Conservation (phyloP, 2,329 filamentous ascomycete species). For the Ascochyta koolunga region DNA sequence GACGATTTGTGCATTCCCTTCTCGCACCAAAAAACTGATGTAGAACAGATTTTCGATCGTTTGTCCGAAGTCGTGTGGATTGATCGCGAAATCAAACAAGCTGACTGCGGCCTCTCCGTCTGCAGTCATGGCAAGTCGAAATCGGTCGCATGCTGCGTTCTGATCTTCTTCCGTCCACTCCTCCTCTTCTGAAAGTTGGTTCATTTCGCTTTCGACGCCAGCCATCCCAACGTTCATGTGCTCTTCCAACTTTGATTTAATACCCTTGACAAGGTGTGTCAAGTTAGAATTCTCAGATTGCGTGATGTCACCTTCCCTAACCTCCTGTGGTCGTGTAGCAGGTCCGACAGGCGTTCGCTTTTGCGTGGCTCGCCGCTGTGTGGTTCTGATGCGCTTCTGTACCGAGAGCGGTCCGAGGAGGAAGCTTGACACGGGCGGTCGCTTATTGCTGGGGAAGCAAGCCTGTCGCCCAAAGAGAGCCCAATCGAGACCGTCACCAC, state of each 20-base stretch:
- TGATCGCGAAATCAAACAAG: slow-evolving; percentile 85
- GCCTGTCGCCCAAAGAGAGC: slow-evolving; percentile 78
- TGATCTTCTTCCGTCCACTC: slow-evolving; percentile 46
- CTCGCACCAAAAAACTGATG: slow-evolving; percentile 88
- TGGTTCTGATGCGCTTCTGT: slow-evolving; percentile 78
- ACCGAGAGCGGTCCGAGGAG: slow-evolving; percentile 87
- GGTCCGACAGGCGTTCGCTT: slow-evolving; percentile 71
- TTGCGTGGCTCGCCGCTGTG: slow-evolving; percentile 71
- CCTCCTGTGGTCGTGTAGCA: slow-evolving; percentile 75
- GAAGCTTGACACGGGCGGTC: slow-evolving; percentile 81
- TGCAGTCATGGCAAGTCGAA: slow-evolving; percentile 65
- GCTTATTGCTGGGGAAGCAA: slow-evolving; percentile 72
- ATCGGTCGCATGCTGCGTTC: slow-evolving; percentile 64
- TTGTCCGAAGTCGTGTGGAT: slow-evolving; percentile 89
- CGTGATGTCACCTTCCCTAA: slow-evolving; percentile 75
- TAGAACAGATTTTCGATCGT: slow-evolving; percentile 98
- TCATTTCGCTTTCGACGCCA: slow-evolving; percentile 48
- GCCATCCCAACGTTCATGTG: slow-evolving; percentile 48
- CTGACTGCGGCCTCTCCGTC: slow-evolving; percentile 68
- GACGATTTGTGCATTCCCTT: slow-evolving; percentile 77
- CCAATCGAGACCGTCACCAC: slow-evolving; percentile 81
- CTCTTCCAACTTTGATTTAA: slow-evolving; percentile 65
- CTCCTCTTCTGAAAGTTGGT: slow-evolving; percentile 19
- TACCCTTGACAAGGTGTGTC: slow-evolving; percentile 77
- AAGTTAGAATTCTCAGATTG: slow-evolving; percentile 80